Evolutionary conservation across 1,284 basidiomycete genomes (phyloP), one percentile per base, ranked within the genome.

Genomic region (Abortiporus biennis): DNA sequence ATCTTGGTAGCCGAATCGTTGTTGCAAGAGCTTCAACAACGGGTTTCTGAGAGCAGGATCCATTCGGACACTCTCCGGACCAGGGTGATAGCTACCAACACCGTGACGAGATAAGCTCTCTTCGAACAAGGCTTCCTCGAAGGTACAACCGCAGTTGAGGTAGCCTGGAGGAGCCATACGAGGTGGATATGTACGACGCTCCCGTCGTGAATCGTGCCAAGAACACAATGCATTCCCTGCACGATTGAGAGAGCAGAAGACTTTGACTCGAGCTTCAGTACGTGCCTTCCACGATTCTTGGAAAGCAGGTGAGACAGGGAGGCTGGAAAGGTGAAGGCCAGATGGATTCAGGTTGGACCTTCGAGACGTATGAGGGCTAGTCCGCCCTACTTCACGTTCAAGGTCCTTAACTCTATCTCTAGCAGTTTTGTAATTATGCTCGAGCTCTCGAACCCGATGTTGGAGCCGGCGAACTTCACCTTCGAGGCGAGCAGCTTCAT

Each of bases 221-320:
- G 87, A 81, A 58, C 86, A 90, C 22, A 90, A 72, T 2, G 86
- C 85, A 51, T 90, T 90, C 17, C 86, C 87, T 0, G 87, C 86
- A 34, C 87, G 76, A 61, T 90, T 90, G 24, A 85, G 66, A 1
- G 87, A 85, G 57, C 89, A 89, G 60, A 80, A 82, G 33, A 80
- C 68, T 46, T 79, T 78, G 48, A 69, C 64, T 19, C 86, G 82
- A 4, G 78, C 74, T 6, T 83, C 77, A 1, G 82, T 88, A 44
- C 85, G 80, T 9, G 71, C 66, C 33, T 71, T 71, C 85, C 85
- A 89, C 2, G 76, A 71, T 19, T 67, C 61, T 33, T 76, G 67
- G 63, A 82, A 80, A 27, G 19, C 41, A n/a, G n/a, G n/a, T n/a
- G n/a, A n/a, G n/a, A n/a, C n/a, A n/a, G n/a, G n/a, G n/a, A n/a